Evolutionary conservation across 2,329 filamentous ascomycete genomes (phyloP), one percentile per base, ranked within the genome.

Genomic region (Apiospora koreana): DNA sequence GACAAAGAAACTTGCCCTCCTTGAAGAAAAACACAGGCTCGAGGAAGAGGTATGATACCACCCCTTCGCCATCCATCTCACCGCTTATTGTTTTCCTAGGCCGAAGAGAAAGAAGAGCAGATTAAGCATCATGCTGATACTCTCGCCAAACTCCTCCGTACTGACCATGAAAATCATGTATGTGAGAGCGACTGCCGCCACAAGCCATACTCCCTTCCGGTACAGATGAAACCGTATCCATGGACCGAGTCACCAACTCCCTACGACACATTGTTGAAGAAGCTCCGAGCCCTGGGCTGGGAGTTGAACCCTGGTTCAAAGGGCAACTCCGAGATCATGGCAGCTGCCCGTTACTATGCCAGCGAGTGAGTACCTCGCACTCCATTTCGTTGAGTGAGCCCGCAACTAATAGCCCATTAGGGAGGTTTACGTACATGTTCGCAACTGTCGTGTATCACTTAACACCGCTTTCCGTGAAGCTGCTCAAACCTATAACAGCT

Each of bases 191-290:
- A n/a, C 7, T 42, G 67, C 18, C 48, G 21, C 31, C 54, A 62
- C 54, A 18, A n/a, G 5, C 54, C 3, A 31, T 62, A 62, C 54
- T 62, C 54, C 4, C 18, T 62, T 38, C 54, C 54, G 31, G 54
- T 62, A 10, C 31, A 62, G 54, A n/a, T 62, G 4, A 28, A 62
- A 62, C 54, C 54, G n/a, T 62, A 62, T 18, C 54, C 54, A 38
- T 62, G 54, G 54, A 62, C 54, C 18, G 31, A 62, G n/a, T 62
- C 66, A 6, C 66, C 66, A 21, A 54, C 66, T 10, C 45, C 74
- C 21, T 74, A 76, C 66, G 75, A 76, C 65, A 72, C 73, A 43
- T 73, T 78, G 21, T 71, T 78, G 28, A 70, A 69, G 45, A 77
- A 73, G 48, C 70, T 78, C 9, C 71, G 75, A 38, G 75, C 72